Conservation (phyloP, 345 rosid genomes). For the Garcia nutans region DNA sequence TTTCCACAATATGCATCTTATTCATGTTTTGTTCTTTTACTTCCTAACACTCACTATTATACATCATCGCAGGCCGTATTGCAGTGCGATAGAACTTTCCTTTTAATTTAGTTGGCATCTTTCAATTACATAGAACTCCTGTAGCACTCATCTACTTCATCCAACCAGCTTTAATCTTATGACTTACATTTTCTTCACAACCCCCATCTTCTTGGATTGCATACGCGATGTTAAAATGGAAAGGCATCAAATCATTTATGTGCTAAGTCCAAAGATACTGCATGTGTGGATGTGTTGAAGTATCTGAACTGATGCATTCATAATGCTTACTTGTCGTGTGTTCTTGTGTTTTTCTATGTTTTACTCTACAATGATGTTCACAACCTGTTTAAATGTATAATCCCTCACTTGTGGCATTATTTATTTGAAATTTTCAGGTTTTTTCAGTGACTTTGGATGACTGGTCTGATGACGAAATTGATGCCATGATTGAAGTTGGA, state of each 20-base stretch:
- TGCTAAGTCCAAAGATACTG: not conserved
- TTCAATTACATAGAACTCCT: too few species aligned
- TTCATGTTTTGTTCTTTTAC: too few species aligned
- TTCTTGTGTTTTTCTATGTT: not conserved
- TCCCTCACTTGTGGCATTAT: not conserved
- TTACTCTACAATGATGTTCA: not conserved
- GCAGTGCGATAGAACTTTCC: too few species aligned
- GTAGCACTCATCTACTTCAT: too few species aligned
- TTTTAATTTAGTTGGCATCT: too few species aligned
- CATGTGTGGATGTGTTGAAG: not conserved
- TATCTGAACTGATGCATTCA: not conserved
- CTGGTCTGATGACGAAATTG: slow-evolving; percentile 89
- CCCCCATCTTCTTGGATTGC: too few species aligned
- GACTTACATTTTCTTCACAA: too few species aligned
- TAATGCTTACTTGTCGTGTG: not conserved
- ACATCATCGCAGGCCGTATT: too few species aligned
- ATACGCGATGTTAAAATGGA: not conserved
- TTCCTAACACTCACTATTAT: too few species aligned
- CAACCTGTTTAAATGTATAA: not conserved
- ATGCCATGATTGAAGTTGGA: slow-evolving; percentile 90
- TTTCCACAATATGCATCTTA: too few species aligned
- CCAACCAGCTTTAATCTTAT: too few species aligned
- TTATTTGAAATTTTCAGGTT: slow-evolving; percentile 49
- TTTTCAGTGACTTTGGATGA: slow-evolving; percentile 95
- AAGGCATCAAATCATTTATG: too few species aligned